Evolutionary conservation across 2,329 filamentous ascomycete genomes (phyloP), one percentile per base, ranked within the genome.

Genomic region (Tolypocladium inflatum): DNA sequence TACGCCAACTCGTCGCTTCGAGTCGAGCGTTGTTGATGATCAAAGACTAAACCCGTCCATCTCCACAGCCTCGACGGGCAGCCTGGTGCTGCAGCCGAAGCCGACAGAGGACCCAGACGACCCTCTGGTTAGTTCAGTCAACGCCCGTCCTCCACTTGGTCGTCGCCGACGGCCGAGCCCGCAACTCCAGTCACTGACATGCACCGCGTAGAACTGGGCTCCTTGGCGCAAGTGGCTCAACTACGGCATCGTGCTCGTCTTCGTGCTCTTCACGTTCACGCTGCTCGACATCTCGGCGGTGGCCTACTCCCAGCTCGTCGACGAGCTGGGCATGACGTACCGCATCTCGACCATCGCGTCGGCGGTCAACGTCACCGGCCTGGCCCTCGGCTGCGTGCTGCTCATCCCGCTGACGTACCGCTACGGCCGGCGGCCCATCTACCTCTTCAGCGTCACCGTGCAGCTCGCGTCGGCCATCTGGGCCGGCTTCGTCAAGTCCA

Each of bases 401-500:
- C 55, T 67, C 19, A 62, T 68, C 11, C 66, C 66, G 2, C 54
- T 66, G 1, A 61, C 61, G n/a, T 55, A 60, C 57, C 65, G 64
- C 33, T 65, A 66, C 23, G 65, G 66, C 2, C 63, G 65, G 10
- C 61, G 65, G 0, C 62, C 64, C 0, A 38, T 64, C 2, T 68
- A 68, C 55, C 61, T 68, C 1, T 21, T 78, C 56, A 78, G 74
- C 62, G 69, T 70, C 0, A 62, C 68, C 0, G 62, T 75, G 1
- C 72, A 76, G 54, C 67, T 75, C 42, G 73, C 59, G 0, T 75
- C 59, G 0, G 57, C 59, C 11, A 62, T 65, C 26, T 81, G 78
- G 78, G 68, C 68, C 4, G 79, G 79, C 0, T 70, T 68, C 21
- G 73, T 76, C 43, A 60, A 73, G 35, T 78, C 67, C 0, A 67